Evolutionary conservation across 495 filamentous ascomycete genomes (phyloP).

Genomic region (Neurospora cerealis): DNA sequence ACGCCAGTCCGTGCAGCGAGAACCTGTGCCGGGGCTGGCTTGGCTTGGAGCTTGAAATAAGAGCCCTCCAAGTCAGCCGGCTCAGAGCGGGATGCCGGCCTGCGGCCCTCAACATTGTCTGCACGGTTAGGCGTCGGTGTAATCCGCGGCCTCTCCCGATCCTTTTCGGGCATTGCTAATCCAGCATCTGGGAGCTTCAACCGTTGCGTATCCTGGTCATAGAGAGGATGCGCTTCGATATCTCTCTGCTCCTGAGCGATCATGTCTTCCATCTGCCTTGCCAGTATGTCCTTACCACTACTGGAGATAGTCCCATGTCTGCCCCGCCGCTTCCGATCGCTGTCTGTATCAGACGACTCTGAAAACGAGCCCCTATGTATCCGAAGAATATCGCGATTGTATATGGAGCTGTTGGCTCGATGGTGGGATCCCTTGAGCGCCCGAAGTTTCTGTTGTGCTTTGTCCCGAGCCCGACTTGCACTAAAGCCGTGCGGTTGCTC

Average conservation of each 20-base stretch:
- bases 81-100: constrained; percentile 24
- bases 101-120: constrained; percentile 8
- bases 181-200: constrained; percentile 20
- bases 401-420: constrained; percentile 29
- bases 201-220: constrained; percentile 17
- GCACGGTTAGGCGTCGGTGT: constrained; percentile 15
- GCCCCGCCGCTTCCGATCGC: constrained; percentile 26
- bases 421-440: constrained; percentile 39
- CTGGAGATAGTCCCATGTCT: constrained; percentile 28
- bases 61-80: constrained; percentile 20
- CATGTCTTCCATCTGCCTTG: constrained; percentile 60
- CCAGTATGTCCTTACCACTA: constrained; percentile 44
- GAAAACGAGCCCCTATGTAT: constrained; percentile 32
- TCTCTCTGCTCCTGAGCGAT: constrained; percentile 42
- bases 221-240: constrained; percentile 18
- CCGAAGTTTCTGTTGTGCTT: constrained; percentile 39
- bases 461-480: constrained; percentile 26
- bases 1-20: constrained; percentile 26
- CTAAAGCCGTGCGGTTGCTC: constrained; percentile 15
- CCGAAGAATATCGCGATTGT: constrained; percentile 30
- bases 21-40: constrained; percentile 16
- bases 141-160: constrained; percentile 1
- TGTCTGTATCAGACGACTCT: constrained; percentile 39
- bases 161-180: constrained; percentile 20
- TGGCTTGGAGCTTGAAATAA: constrained; percentile 9